Evolutionary conservation across 2,329 filamentous ascomycete species (phyloP).

Genomic region (Curvularia lunata): DNA sequence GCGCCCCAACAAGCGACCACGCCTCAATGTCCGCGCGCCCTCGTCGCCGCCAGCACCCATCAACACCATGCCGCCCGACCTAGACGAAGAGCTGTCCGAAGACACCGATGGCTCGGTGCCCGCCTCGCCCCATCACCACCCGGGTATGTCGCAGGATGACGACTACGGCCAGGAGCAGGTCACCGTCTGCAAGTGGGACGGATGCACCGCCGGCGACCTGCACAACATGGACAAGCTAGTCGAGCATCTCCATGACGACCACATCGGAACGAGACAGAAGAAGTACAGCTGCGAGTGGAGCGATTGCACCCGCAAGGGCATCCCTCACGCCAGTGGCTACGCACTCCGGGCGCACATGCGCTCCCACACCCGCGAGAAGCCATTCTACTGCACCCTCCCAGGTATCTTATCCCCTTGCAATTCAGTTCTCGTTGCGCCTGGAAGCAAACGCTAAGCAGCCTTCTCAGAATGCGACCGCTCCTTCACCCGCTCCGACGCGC

Average conservation of each 20-base stretch:
- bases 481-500: constrained; percentile 92
- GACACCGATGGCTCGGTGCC: constrained; percentile 83
- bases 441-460: not conserved
- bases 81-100: constrained; percentile 75
- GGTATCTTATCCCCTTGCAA: constrained; percentile 63
- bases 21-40: constrained; percentile 45
- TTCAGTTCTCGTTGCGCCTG: not conserved
- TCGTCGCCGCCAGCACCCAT: constrained; percentile 40
- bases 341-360: constrained; percentile 96
- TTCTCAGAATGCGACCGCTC: constrained; percentile 88
- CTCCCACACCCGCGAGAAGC: constrained; percentile 97
- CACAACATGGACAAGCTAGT: constrained; percentile 61
- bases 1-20: constrained; percentile 50
- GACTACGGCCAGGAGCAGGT: constrained; percentile 54
- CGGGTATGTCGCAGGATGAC: constrained; percentile 51
- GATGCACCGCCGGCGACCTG: constrained; percentile 56
- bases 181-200: constrained; percentile 59
- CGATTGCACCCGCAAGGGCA: constrained; percentile 85
- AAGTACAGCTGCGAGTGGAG: constrained; percentile 99
- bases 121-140: constrained; percentile 56
- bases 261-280: constrained; percentile 91
- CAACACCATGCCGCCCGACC: constrained; percentile 27
- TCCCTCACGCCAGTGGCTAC: constrained; percentile 93
- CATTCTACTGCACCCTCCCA: constrained; percentile 93
- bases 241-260: constrained; percentile 75